Conservation (phyloP, 208 protist species). For the Wallacemonas collosoma region DNA sequence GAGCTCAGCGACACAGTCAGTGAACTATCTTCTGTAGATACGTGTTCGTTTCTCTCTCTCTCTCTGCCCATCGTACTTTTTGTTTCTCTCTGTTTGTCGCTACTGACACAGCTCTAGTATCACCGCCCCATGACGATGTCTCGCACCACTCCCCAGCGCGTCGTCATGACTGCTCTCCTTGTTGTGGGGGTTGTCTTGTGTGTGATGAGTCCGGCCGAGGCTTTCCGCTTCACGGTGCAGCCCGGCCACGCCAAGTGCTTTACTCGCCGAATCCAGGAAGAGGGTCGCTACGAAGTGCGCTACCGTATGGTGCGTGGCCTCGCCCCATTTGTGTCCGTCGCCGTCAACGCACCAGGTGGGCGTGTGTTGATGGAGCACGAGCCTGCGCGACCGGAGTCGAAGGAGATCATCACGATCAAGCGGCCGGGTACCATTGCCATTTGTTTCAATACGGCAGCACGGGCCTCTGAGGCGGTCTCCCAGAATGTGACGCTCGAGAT, state of each 20-base stretch:
- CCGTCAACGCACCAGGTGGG: conserved; percentile 48
- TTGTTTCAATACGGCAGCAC: conserved; percentile 62
- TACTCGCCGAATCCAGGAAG: conserved; percentile 48
- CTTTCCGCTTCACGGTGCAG: conserved; percentile 63
- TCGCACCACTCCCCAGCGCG: neutral
- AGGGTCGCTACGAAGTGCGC: conserved; percentile 65
- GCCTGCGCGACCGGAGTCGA: conserved; percentile 40
- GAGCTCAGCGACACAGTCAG: no score
- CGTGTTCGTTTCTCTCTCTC: neutral
- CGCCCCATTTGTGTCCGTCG: conserved; percentile 64
- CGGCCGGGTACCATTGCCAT: conserved; percentile 47
- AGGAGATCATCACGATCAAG: conserved; percentile 50
- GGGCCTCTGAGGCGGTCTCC: conserved; percentile 47
- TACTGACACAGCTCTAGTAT: no score
- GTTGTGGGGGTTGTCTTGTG: conserved; percentile 21
- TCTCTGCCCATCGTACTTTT: conserved; percentile 13
- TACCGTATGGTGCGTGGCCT: conserved; percentile 74
- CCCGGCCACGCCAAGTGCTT: conserved; percentile 74
- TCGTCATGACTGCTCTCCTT: neutral
- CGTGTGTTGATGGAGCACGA: conserved; percentile 63
- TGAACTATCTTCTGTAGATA: neutral
- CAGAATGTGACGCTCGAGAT: conserved; percentile 64
- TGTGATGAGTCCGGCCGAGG: conserved; percentile 13
- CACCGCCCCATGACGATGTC: neutral
- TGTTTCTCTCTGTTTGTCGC: neutral